Percentiles rank a stretch among this genome's conserved stretches.
These are phyloP conservation scores for Phytophthora fragariaefolia DNA, from an alignment of 352 stramenopile species.

Conservation along the genomic window DNA sequence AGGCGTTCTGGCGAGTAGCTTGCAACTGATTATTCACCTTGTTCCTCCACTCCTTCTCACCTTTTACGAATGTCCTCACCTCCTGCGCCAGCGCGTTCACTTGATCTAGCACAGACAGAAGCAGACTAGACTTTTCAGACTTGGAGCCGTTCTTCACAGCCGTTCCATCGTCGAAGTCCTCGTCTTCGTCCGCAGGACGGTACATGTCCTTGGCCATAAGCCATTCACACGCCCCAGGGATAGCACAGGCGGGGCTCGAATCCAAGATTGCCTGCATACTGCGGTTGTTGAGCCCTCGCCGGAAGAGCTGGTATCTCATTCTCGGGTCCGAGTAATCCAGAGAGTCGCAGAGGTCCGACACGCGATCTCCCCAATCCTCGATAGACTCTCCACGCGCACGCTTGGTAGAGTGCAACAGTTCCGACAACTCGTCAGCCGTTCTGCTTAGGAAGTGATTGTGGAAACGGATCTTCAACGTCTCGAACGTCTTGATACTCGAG, in stretches of 20 bases:
- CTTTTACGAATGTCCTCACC: not conserved
- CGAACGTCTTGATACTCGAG: not conserved
- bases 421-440: not conserved
- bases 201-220: conserved; percentile 8
- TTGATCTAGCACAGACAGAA: not conserved
- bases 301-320: conserved; percentile 3
- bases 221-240: conserved; percentile 3
- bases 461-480: not conserved
- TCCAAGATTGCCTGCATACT: conserved; percentile 1
- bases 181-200: not conserved
- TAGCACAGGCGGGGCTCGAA: not conserved
- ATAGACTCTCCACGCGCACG: not conserved
- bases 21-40: not conserved
- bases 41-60: not conserved
- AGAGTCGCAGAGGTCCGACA: conserved; percentile 2
- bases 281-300: not conserved
- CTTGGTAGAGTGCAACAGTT: not conserved
- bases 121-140: not conserved
- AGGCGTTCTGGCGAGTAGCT: not conserved
- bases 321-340: not conserved
- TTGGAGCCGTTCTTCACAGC: not conserved
- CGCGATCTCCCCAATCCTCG: conserved; percentile 9
- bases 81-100: not conserved
- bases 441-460: conserved; percentile 3
- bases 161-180: not conserved